phyloP scores from a whole-genome alignment of 306 rosid genomes.

The Carpinus viminea region DNA sequence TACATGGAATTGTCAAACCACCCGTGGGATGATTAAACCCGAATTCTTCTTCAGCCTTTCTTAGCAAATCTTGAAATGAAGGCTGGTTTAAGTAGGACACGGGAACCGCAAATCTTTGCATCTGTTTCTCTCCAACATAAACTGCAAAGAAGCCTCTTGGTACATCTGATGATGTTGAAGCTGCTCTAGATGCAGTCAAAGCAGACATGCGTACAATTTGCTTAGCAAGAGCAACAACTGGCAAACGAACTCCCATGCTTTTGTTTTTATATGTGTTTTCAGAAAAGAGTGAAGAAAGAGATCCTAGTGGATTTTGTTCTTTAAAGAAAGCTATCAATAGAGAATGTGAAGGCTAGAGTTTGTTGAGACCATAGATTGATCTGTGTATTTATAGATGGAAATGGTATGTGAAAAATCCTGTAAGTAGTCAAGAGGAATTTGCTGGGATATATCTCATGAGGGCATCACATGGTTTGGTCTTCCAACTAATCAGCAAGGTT shows the following conservation, averaged over 20 bases:
- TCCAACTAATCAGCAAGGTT: not conserved
- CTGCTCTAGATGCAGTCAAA: not conserved
- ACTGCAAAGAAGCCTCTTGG: slow-evolving; percentile 53
- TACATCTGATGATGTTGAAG: slow-evolving; percentile 23
- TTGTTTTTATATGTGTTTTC: not conserved
- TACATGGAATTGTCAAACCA: slow-evolving; percentile 53
- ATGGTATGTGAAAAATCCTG: slow-evolving; percentile 31
- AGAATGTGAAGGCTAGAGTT: not conserved
- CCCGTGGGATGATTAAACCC: slow-evolving; percentile 55
- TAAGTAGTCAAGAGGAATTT: not conserved
- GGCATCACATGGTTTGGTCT: slow-evolving; percentile 20
- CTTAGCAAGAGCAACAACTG: slow-evolving; percentile 14
- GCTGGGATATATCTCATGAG: not conserved
- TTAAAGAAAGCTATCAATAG: not conserved
- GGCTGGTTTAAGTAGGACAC: slow-evolving; percentile 39
- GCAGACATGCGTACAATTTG: not conserved
- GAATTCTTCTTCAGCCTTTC: slow-evolving; percentile 43
- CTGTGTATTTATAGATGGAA: not conserved
- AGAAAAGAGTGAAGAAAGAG: not conserved
- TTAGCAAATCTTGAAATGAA: slow-evolving; percentile 37
- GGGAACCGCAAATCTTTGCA: slow-evolving; percentile 43
- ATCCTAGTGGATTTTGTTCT: not conserved
- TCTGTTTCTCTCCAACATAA: slow-evolving; percentile 46
- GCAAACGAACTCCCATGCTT: slow-evolving; percentile 32
- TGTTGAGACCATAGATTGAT: not conserved